Evolutionary conservation across 805 yeast species (phyloP).

Genomic region (Schwanniomyces sp.): DNA sequence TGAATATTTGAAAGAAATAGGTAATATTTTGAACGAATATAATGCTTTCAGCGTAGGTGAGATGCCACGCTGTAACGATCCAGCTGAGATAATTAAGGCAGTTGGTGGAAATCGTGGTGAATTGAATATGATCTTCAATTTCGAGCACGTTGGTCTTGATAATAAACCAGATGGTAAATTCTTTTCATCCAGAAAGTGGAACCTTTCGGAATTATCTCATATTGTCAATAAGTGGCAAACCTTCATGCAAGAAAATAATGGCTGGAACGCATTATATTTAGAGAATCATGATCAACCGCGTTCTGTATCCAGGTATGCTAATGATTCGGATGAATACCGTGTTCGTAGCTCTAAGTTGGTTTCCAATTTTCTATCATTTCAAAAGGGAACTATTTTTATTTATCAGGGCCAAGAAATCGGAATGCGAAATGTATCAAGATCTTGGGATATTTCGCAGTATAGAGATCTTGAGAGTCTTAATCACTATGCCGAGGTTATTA

Average conservation of each 20-base stretch:
- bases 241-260: constrained; percentile 1
- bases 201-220: constrained; percentile 8
- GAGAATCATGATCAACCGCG: constrained; percentile 3
- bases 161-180: constrained; percentile 7
- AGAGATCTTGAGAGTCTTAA: constrained; percentile 1
- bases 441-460: constrained; percentile 2
- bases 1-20: constrained; percentile 1
- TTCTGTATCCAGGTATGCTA: neutral
- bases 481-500: neutral
- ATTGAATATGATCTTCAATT: constrained; percentile 21
- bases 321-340: neutral
- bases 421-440: neutral
- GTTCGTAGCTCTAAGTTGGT: neutral
- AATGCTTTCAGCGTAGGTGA: constrained; percentile 2
- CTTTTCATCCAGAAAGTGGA: constrained; percentile 2
- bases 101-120: constrained; percentile 18
- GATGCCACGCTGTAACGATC: constrained; percentile 1
- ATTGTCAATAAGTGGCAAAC: constrained; percentile 11
- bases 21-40: neutral
- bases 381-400: neutral
- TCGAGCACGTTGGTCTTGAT: constrained; percentile 12
- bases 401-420: neutral
- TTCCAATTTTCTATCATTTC: neutral
- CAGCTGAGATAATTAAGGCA: constrained; percentile 9
- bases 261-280: constrained; percentile 1